Conservation (phyloP, 768 basidiomycete species). For the Panus rudis region DNA sequence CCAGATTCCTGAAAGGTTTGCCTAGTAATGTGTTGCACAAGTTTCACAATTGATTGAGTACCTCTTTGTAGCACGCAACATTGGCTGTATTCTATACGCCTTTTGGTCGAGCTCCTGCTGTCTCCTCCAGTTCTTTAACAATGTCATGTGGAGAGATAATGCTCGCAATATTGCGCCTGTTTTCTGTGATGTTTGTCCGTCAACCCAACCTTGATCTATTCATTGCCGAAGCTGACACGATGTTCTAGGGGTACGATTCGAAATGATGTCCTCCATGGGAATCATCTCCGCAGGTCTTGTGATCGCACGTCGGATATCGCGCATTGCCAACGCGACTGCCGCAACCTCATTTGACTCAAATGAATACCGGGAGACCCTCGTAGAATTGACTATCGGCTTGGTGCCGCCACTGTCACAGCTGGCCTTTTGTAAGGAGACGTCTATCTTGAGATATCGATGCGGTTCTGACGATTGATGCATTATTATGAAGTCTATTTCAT, state of each 20-base stretch:
- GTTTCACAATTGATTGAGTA: too few relatives aligned
- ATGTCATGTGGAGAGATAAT: conserved; percentile 62
- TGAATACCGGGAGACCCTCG: conserved; percentile 23
- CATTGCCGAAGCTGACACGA: neutral
- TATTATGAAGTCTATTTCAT: conserved; percentile 40
- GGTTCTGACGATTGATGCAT: neutral
- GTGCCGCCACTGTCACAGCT: conserved; percentile 26
- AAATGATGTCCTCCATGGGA: conserved; percentile 27
- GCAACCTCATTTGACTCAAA: conserved; percentile 24
- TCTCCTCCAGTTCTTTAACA: conserved; percentile 57
- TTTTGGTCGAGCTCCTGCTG: conserved; percentile 54
- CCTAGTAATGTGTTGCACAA: too few relatives aligned
- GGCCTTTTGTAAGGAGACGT: conserved; percentile 18
- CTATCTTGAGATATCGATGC: too few relatives aligned
- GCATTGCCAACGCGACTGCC: conserved; percentile 29
- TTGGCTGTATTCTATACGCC: conserved; percentile 70
- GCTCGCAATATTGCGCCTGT: conserved; percentile 36
- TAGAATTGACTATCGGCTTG: conserved; percentile 26
- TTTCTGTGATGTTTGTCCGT: conserved; percentile 54
- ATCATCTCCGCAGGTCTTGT: conserved; percentile 35
- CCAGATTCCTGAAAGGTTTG: too few relatives aligned
- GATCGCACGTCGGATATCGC: conserved; percentile 43
- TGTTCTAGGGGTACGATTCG: conserved; percentile 31
- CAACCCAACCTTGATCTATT: neutral
- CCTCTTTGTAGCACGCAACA: conserved; percentile 69